A percentile compares a stretch with the other conserved stretches of the same genome.
Conservation (phyloP, 169 alveolate genomes). For the Eimeria brunetti region DNA sequence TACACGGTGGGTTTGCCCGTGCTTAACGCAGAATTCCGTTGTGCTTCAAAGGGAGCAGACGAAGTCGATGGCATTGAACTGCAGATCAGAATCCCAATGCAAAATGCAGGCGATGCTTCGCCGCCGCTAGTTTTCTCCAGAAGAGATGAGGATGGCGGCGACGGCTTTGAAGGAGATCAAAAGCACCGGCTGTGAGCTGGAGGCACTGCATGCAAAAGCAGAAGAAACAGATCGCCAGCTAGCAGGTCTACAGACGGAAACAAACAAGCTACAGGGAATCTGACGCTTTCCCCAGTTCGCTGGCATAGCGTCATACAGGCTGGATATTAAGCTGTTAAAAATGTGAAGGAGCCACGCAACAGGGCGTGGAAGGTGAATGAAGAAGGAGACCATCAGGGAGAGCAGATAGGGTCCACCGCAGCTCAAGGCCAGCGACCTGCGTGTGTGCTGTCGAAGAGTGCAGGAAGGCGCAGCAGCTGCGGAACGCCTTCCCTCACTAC, state of each 20-base stretch:
- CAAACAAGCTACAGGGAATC: too few relatives aligned
- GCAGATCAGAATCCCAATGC: background rate
- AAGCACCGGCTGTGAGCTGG: background rate
- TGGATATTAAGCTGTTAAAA: background rate
- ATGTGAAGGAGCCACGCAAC: background rate
- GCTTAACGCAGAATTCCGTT: too few relatives aligned
- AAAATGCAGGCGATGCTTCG: background rate
- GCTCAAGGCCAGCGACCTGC: background rate
- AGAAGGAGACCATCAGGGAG: background rate
- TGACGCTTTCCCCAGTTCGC: background rate
- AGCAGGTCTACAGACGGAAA: background rate
- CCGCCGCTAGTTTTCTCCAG: background rate
- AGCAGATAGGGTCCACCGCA: background rate
- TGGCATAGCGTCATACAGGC: background rate
- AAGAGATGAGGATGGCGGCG: background rate
- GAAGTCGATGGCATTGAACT: background rate
- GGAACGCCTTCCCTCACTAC: background rate
- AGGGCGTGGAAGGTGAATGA: background rate
- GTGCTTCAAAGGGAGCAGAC: too few relatives aligned
- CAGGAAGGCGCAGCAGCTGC: background rate
- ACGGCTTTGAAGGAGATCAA: background rate
- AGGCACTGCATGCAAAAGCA: background rate
- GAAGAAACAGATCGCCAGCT: background rate
- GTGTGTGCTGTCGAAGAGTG: background rate
- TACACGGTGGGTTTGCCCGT: too few relatives aligned